These are phyloP conservation scores for Thielaviopsis euricoi DNA, from an alignment of 2,329 filamentous ascomycete genomes.

Conservation along the genomic window DNA sequence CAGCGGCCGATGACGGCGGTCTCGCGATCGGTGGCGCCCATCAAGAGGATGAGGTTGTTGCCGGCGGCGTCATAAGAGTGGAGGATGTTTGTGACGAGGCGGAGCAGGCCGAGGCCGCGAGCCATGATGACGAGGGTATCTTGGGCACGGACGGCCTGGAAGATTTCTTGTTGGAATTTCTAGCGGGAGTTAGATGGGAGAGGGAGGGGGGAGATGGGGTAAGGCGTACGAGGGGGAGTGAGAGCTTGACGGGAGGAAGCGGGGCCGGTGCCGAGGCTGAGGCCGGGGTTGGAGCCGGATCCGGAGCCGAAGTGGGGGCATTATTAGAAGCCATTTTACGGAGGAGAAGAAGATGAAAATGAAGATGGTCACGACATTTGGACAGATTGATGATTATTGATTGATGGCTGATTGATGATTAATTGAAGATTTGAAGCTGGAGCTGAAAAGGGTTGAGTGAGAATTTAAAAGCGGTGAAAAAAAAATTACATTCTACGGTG, in stretches of 20 bases:
- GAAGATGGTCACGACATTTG: no score
- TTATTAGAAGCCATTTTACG: neutral
- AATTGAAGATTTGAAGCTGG: no score
- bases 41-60: conserved; percentile 76
- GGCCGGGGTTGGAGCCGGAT: neutral
- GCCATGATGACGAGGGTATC: conserved; percentile 91
- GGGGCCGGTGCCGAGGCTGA: no score
- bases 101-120: conserved; percentile 78
- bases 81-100: conserved; percentile 85
- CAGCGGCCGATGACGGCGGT: conserved; percentile 96
- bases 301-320: neutral
- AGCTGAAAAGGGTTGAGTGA: no score
- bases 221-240: conserved; percentile 16
- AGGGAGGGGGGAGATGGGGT: neutral
- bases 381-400: no score
- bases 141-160: conserved; percentile 73
- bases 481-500: no score
- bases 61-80: conserved; percentile 94
- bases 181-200: conserved; percentile 16
- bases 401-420: no score
- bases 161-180: conserved; percentile 90
- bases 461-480: no score
- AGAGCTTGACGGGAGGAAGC: neutral
- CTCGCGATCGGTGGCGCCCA: conserved; percentile 81
- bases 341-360: no score